A percentile compares a stretch with the other conserved stretches of the same genome.
phyloP scores from a whole-genome alignment of 2,329 filamentous ascomycete genomes.

The Xylariaceae sp. region DNA sequence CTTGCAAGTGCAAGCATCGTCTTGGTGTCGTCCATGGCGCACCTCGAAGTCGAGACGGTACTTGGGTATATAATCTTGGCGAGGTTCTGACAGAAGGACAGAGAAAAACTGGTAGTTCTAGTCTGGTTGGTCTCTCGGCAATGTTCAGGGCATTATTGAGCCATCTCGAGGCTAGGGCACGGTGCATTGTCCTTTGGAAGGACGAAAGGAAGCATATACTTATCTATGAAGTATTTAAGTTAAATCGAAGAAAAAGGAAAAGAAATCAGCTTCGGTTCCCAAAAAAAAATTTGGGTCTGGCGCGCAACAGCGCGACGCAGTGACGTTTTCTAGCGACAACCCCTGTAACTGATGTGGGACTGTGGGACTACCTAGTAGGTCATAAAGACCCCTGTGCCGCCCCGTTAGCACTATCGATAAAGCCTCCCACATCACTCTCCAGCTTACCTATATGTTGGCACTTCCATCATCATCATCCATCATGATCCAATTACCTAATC shows the following conservation, averaged over 20 bases:
- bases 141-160: slow-evolving; percentile 52
- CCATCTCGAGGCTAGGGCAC: slow-evolving; percentile 51
- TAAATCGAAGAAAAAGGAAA: not conserved
- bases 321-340: slow-evolving; percentile 15
- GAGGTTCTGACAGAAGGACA: slow-evolving; percentile 50
- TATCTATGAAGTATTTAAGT: not conserved
- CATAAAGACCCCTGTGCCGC: slow-evolving; percentile 1
- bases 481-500: slow-evolving; percentile 7
- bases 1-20: slow-evolving; percentile 41
- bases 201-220: slow-evolving; percentile 2
- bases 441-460: no score
- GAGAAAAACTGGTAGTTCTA: slow-evolving; percentile 55
- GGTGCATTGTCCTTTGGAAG: slow-evolving; percentile 48
- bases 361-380: no score
- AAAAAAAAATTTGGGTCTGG: slow-evolving; percentile 9
- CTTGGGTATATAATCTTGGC: slow-evolving; percentile 20
- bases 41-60: slow-evolving; percentile 18
- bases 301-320: not conserved
- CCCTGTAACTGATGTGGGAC: slow-evolving; percentile 17
- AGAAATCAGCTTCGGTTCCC: slow-evolving; percentile 1
- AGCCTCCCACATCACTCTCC: slow-evolving; percentile 15
- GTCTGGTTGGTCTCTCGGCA: slow-evolving; percentile 44
- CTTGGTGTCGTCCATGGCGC: slow-evolving; percentile 34
- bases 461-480: slow-evolving; percentile 5
- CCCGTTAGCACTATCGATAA: slow-evolving; percentile 10